phyloP scores from a whole-genome alignment of 148 eudicot genomes.

The Bassia scoparia region DNA sequence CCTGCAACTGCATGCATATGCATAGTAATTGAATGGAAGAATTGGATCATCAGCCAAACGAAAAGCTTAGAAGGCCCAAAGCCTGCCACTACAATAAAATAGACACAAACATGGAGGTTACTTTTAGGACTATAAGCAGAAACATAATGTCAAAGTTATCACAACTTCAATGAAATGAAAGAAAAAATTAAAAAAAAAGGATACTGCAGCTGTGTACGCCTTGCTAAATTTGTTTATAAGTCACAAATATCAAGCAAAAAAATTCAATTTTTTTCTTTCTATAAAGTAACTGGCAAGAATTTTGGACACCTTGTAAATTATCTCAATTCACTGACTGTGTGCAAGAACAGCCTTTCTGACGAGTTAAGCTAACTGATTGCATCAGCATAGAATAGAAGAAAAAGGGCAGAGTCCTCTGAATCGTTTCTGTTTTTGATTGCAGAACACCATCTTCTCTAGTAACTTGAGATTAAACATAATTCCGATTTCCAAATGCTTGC shows the following conservation, averaged over 20 bases:
- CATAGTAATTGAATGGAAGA: conserved; percentile 72
- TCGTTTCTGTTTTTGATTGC: too few relatives aligned
- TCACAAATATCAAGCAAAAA: too few relatives aligned
- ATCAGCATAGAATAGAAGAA: not conserved
- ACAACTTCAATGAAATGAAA: not conserved
- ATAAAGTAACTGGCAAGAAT: too few relatives aligned
- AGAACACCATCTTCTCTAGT: not conserved
- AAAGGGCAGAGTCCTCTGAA: not conserved
- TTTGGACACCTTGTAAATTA: not conserved
- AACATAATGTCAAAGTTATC: not conserved
- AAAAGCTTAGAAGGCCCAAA: conserved; percentile 94
- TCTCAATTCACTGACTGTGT: too few relatives aligned
- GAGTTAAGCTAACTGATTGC: not conserved
- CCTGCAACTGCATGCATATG: conserved; percentile 79
- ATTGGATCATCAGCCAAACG: conserved; percentile 80
- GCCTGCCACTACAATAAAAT: conserved; percentile 50
- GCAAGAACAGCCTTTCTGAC: too few relatives aligned
- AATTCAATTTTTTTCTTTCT: too few relatives aligned
- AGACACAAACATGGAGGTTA: conserved; percentile 15
- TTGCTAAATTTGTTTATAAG: too few relatives aligned
- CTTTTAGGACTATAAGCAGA: conserved; percentile 4
- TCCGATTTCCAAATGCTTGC: not conserved
- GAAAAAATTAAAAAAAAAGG: too few relatives aligned
- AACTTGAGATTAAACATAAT: not conserved
- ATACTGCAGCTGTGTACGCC: too few relatives aligned